phyloP scores from a whole-genome alignment of 805 yeast genomes.

The Wickerhamiella cacticola region DNA sequence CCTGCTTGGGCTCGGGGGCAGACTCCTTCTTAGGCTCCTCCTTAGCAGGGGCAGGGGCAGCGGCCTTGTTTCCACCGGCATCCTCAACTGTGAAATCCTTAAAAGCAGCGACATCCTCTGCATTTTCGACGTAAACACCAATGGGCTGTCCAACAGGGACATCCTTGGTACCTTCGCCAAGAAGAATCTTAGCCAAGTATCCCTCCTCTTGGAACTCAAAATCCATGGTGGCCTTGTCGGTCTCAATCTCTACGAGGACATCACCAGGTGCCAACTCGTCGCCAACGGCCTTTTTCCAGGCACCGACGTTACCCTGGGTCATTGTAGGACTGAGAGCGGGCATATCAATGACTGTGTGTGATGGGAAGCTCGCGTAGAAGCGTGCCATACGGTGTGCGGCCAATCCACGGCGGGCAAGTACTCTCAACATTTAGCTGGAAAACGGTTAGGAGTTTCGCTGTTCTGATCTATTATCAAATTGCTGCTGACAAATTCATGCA shows the following conservation, averaged over 20 bases:
- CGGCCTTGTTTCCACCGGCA: constrained; percentile 41
- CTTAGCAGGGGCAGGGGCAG: constrained; percentile 26
- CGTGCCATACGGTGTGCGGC: constrained; percentile 12
- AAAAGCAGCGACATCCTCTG: constrained; percentile 75
- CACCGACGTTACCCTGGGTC: constrained; percentile 88
- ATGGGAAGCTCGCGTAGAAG: constrained; percentile 39
- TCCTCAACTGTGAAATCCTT: constrained; percentile 73
- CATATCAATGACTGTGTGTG: constrained; percentile 85
- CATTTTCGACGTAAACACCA: constrained; percentile 89
- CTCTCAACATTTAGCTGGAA: neutral
- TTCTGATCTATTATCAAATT: constrained; percentile 10
- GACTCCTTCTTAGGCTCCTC: constrained; percentile 15
- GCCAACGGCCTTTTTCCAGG: constrained; percentile 84
- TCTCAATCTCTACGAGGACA: constrained; percentile 90
- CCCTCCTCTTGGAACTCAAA: constrained; percentile 98
- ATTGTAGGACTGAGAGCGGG: constrained; percentile 99
- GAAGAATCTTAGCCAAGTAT: constrained; percentile 58
- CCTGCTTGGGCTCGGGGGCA: constrained; percentile 20
- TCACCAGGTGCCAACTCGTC: constrained; percentile 86
- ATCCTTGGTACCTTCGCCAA: constrained; percentile 69
- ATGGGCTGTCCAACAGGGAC: constrained; percentile 91
- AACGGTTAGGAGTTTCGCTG: constrained; percentile 1
- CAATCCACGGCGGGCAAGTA: constrained; percentile 10
- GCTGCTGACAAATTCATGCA: constrained; percentile 10
- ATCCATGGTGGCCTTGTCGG: constrained; percentile 97